Conservation (phyloP, 305 asterid genomes). For the Fraxinus latifolia region DNA sequence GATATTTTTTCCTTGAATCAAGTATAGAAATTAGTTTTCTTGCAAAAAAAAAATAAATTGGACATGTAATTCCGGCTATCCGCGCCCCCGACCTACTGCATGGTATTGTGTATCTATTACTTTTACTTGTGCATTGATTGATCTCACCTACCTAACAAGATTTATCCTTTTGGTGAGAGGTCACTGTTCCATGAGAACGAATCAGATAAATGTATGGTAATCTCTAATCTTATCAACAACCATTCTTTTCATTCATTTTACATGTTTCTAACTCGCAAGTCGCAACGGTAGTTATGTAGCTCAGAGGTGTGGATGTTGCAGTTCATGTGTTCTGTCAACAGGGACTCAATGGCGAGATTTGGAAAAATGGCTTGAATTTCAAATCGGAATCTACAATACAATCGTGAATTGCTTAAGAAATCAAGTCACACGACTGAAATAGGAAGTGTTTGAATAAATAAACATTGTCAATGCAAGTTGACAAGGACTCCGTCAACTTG, state of each 20-base stretch:
- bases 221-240: neutral
- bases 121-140: neutral
- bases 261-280: neutral
- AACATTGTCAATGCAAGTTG: too few relatives aligned
- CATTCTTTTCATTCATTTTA: neutral
- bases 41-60: neutral
- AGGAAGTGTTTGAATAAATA: neutral
- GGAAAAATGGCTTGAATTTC: neutral
- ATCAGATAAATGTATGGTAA: neutral
- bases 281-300: neutral
- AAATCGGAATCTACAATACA: neutral
- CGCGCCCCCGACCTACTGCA: neutral
- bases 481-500: too few relatives aligned
- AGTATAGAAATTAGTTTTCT: neutral
- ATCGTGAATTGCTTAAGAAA: too few relatives aligned
- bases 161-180: neutral
- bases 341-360: neutral
- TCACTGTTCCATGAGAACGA: neutral
- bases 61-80: neutral
- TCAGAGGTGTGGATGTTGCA: neutral
- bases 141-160: neutral
- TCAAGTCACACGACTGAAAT: too few relatives aligned
- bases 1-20: too few relatives aligned
- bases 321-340: neutral
- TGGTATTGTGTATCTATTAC: neutral